phyloP scores from a whole-genome alignment of 148 eudicot genomes.

The Nyssa sinensis region DNA sequence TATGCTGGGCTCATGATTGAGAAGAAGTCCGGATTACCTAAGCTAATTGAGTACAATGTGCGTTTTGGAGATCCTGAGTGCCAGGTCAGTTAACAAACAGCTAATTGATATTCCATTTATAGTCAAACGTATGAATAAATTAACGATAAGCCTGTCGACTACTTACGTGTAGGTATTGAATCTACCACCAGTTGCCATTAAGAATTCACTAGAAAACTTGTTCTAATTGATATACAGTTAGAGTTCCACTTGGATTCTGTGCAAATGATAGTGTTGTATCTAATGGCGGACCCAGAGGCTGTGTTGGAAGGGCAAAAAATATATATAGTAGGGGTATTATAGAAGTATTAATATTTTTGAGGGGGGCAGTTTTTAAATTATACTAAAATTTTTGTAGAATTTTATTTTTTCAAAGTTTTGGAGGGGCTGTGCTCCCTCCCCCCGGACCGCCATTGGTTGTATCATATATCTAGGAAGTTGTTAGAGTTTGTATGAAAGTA shows the following conservation, averaged over 20 bases:
- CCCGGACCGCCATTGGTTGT: too few species aligned
- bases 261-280: neutral
- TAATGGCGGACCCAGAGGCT: too few species aligned
- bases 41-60: slow-evolving; percentile 88
- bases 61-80: slow-evolving; percentile 99
- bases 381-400: too few species aligned
- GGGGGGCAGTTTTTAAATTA: too few species aligned
- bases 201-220: neutral
- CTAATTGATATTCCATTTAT: neutral
- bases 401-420: too few species aligned
- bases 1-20: slow-evolving; percentile 98
- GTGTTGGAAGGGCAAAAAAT: too few species aligned
- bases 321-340: too few species aligned
- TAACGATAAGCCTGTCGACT: neutral
- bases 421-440: too few species aligned
- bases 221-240: neutral
- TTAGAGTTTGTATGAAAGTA: too few species aligned
- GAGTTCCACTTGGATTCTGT: neutral
- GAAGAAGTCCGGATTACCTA: slow-evolving; percentile 87
- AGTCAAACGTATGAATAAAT: neutral
- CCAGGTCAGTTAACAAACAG: slow-evolving; percentile 57
- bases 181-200: neutral
- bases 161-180: neutral
- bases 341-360: too few species aligned
- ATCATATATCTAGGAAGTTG: neutral